Evolutionary conservation across 2,329 filamentous ascomycete species (phyloP), one percentile per base, ranked within the genome.

Genomic region (Alternaria infectoria): DNA sequence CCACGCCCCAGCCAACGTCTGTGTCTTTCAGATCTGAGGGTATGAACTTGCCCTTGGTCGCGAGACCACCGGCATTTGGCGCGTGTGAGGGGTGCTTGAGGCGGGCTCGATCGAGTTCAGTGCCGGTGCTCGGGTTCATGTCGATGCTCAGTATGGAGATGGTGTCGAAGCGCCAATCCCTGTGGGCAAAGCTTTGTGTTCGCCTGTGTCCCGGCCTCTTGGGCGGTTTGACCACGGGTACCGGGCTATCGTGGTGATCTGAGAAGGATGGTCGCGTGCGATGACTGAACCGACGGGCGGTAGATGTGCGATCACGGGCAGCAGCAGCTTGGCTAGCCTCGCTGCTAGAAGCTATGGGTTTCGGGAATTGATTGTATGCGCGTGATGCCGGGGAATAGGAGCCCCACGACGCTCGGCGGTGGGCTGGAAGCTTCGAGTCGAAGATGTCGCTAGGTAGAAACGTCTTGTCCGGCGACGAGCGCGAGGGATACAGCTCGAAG

Each of bases 1-100:
- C 93, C 13, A 98, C 89, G 2, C 96, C 96, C 91, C 93, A 97
- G 45, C 93, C 92, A 2, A 93, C 85, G 63, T 97, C 91, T 1
- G 93, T 93, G 58, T 91, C 88, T 64, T 86, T 85, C 15, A 89
- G 87, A 59, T 90, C 87, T 1, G 95, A 84, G 1, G 91, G 89
- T 19, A 92, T 83, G 75, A 91, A 97, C 66, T 88, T 86, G 6
- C 93, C 96, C 78, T 94, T 97, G 1, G 94, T 97, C 62, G 92
- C 90, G 54, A 91, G 88, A 6, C 91, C 92, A 12, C 77, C 76
- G 1, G 74, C 64, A 40, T 64, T 76, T 5, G 70, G 57, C 13
- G 69, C 65, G 86, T 25, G 85, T 71, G 77, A 86, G 78, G 79
- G 87, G 76, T 75, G 72, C 57, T 76, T 79, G 57, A 74, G 65